A percentile compares a stretch with the other conserved stretches of the same genome.
These are phyloP conservation scores for Bjerkandera adusta DNA, from an alignment of 1,284 basidiomycete species.

Conservation along the genomic window DNA sequence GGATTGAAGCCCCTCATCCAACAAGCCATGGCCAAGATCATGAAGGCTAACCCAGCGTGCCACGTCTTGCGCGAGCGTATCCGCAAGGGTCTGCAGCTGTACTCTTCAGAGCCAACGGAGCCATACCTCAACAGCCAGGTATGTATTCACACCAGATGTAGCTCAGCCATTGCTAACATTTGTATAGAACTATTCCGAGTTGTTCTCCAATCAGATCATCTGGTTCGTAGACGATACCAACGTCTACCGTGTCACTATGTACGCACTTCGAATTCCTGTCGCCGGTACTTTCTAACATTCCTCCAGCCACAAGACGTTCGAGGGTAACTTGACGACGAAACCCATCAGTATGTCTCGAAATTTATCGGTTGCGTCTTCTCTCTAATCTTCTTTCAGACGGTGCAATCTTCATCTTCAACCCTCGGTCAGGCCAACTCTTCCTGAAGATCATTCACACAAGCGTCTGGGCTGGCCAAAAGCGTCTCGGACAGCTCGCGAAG, in stretches of 20 bases:
- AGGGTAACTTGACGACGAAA: constrained; percentile 99
- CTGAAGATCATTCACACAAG: constrained; percentile 99
- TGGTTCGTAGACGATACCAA: constrained; percentile 99
- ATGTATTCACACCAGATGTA: constrained; percentile 26
- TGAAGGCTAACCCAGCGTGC: constrained; percentile 98
- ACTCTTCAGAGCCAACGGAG: constrained; percentile 99
- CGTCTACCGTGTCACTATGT: constrained; percentile 98
- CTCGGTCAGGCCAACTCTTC: constrained; percentile 97
- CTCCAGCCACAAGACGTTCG: constrained; percentile 92
- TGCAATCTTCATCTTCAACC: constrained; percentile 99
- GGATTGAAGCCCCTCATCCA: constrained; percentile 97
- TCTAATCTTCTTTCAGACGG: constrained; percentile 57
- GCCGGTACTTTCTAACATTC: constrained; percentile 12
- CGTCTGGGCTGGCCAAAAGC: constrained; percentile 99
- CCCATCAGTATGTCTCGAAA: constrained; percentile 75
- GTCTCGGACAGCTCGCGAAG: constrained; percentile 98
- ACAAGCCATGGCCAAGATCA: constrained; percentile 99
- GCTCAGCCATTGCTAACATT: constrained; percentile 16
- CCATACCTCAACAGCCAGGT: constrained; percentile 95
- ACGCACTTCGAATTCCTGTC: constrained; percentile 24
- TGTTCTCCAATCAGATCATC: constrained; percentile 99
- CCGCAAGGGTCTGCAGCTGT: constrained; percentile 96
- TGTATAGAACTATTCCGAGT: constrained; percentile 86
- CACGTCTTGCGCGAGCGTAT: constrained; percentile 99
- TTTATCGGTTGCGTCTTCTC: not conserved